These are phyloP conservation scores for Aspergillus campestris DNA, from an alignment of 495 filamentous ascomycete species.

Conservation along the genomic window DNA sequence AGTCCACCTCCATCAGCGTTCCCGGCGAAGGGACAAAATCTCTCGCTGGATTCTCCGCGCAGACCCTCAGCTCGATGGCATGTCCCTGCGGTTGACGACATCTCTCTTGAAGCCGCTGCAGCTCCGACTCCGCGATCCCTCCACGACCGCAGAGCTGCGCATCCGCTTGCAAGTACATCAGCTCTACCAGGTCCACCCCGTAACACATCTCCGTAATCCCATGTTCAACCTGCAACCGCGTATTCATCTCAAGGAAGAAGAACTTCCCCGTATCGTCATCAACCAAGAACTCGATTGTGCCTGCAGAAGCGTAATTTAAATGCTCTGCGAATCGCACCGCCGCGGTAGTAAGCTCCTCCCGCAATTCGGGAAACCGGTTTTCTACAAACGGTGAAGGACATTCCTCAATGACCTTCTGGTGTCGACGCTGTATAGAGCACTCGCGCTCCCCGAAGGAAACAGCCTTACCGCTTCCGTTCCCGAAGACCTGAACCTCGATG, in stretches of 20 bases:
- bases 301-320: conserved; percentile 48
- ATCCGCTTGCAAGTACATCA: conserved; percentile 46
- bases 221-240: conserved; percentile 59
- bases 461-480: conserved; percentile 29
- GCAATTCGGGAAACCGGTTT: conserved; percentile 27
- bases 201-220: conserved; percentile 53
- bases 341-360: conserved; percentile 34
- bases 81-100: conserved; percentile 25
- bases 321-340: conserved; percentile 40
- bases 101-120: no score
- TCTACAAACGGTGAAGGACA: conserved; percentile 42
- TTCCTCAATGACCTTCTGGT: conserved; percentile 49
- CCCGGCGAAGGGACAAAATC: conserved; percentile 49
- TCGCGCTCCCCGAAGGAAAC: conserved; percentile 34
- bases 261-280: conserved; percentile 47
- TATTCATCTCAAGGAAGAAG: conserved; percentile 64
- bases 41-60: conserved; percentile 49
- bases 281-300: conserved; percentile 56
- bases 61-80: conserved; percentile 53
- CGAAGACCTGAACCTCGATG: conserved; percentile 38
- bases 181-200: conserved; percentile 47
- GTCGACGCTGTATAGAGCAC: conserved; percentile 36
- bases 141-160: no score
- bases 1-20: conserved; percentile 45
- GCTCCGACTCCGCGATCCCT: no score